Evolutionary conservation across 768 basidiomycete species (phyloP), one percentile per base, ranked within the genome.

Genomic region (Podaxis sp.): DNA sequence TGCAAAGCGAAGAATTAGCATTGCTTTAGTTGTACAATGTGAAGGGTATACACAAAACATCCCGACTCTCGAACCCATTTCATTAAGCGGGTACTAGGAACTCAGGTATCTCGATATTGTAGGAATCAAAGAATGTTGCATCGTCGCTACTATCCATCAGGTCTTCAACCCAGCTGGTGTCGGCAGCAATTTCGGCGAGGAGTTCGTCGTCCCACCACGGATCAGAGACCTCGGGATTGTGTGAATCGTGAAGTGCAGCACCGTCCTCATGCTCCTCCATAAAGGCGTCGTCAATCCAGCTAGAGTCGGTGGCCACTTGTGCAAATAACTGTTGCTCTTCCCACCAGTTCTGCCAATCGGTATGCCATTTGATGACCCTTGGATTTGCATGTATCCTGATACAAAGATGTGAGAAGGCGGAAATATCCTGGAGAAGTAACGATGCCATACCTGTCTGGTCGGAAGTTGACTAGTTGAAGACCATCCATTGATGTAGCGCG

Each of bases 401-500:
- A 33, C 13, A 12, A 13, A 13, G 6, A 4, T 7, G 22, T 55
- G 26, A 26, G 22, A 30, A 24, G 22, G 26, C 2, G 46, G 17
- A 13, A 39, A 9, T 33, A 39, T 12, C 7, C 33, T 26, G 33
- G 30, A 3, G 19, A 56, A n/a, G 4, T 57, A 17, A 26, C 19
- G 42, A 33, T 28, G 19, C n/a, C 36, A 68, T 69, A 87, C 87
- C 80, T 89, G 39, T 74, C 72, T 0, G 84, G 77, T 65, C 87
- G 75, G 66, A 92, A 91, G 65, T 84, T 84, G 42, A 79, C 71
- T 1, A 92, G 82, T 68, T 92, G 80, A 7, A 92, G 75, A 0
- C 81, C 79, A 1, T 82, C 81, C 79, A 89, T 81, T 2, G 76
- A 83, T 1, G 82, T 90, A 12, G 88, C 89, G 57, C 90, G 82